Evolutionary conservation across 2,329 filamentous ascomycete genomes (phyloP), one percentile per base, ranked within the genome.

Genomic region (Fusarium nodosum): DNA sequence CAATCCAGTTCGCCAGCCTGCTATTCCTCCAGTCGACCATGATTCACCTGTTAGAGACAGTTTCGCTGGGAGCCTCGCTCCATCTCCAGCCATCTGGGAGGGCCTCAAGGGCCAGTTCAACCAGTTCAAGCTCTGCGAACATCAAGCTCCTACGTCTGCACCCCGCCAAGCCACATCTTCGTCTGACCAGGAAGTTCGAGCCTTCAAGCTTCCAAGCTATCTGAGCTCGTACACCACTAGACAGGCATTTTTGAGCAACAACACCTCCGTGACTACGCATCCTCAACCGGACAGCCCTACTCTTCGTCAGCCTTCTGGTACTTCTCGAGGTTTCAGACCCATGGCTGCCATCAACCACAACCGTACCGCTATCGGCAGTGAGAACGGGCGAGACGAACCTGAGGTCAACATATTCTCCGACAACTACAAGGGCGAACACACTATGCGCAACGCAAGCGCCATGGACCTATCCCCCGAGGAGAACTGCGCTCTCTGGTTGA

Each of bases 401-500:
- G 45, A 58, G 8, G 24, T 56, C 12, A 41, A 48, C 8, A 30
- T 58, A 22, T 75, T 81, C 69, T 81, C 79, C 0, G 41, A 54
- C n/a, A 76, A 75, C 46, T 81, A 81, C 56, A 76, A 75, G 46
- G 79, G 79, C 15, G 78, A 79, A 62, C 79, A 80, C 47, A 79
- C 72, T 8, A 64, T 72, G 7, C 72, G 68, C 18, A 81, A 81
- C 51, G 79, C 79, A 39, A 80, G 79, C 55, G 74, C 74, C 4
- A 71, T 77, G 15, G 55, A 75, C 26, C 75, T 81, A 7, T 11
- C 63, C 0, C 56, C 74, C 1, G 75, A 77, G 13, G 55, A 80
- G 33, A 88, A 86, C 74, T 86, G 85, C 33, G 80, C 84, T 1
- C 76, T 88, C 2, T 88, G 85, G 82, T 67, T 88, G 28, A 85